Conservation (phyloP, 371 early-diverging fungal genomes). For the Apophysomyces ossiformis region DNA sequence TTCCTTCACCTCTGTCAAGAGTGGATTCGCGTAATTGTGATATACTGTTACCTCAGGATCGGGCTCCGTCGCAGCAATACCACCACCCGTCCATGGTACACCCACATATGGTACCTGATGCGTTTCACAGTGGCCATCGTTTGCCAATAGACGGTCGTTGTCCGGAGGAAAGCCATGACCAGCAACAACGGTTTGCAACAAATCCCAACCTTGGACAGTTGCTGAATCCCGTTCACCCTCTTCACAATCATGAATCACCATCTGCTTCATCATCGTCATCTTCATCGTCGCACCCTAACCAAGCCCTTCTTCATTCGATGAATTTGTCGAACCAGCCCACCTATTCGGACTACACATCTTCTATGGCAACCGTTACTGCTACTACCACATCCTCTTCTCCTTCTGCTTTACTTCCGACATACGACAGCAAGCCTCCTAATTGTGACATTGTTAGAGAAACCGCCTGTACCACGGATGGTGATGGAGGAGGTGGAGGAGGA, state of each 20-base stretch:
- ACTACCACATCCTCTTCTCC: not conserved
- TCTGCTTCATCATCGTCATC: constrained; percentile 8
- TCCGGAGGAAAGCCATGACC: constrained; percentile 8
- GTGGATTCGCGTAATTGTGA: constrained; percentile 9
- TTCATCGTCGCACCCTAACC: constrained; percentile 8
- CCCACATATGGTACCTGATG: constrained; percentile 1
- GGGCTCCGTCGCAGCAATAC: constrained; percentile 2
- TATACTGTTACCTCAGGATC: constrained; percentile 5
- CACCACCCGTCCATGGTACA: constrained; percentile 12
- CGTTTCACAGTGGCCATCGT: constrained; percentile 2
- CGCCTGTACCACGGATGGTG: not conserved
- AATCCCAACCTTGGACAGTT: constrained; percentile 47
- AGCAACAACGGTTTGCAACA: constrained; percentile 21
- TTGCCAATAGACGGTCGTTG: constrained; percentile 2
- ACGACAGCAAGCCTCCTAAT: not conserved
- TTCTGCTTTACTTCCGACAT: not conserved
- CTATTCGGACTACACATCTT: not conserved
- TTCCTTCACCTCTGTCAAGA: constrained; percentile 2
- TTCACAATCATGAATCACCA: constrained; percentile 17
- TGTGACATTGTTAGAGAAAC: constrained; percentile 1
- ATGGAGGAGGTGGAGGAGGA: constrained; percentile 2
- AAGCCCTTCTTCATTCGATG: constrained; percentile 8
- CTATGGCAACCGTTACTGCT: not conserved
- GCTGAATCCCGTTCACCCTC: constrained; percentile 46
- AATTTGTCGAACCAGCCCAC: not conserved